Percentiles rank a stretch among this genome's conserved stretches.
Conservation (phyloP, 768 basidiomycete genomes). For the Mycena olivaceomarginata region DNA sequence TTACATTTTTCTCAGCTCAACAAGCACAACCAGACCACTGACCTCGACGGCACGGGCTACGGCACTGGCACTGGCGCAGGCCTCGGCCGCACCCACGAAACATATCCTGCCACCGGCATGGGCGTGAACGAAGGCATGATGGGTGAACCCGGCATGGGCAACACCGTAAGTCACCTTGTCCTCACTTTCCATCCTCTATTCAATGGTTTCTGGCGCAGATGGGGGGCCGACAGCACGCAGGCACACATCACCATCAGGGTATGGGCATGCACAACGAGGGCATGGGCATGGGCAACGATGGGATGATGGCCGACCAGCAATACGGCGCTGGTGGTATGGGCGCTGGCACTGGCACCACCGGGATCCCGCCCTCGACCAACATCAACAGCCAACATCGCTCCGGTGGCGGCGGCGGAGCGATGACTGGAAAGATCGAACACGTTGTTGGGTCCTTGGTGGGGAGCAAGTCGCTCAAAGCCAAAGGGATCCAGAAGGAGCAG, state of each 20-base stretch:
- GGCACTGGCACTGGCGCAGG: not conserved
- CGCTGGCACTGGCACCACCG: constrained; percentile 4
- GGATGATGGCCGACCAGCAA: constrained; percentile 17
- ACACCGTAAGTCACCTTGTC: constrained; percentile 3
- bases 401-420: constrained; percentile 13
- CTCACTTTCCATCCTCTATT: not conserved
- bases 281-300: constrained; percentile 8
- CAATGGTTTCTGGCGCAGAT: not conserved
- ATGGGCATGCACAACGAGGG: too few relatives aligned
- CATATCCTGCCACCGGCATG: not conserved
- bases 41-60: constrained; percentile 7
- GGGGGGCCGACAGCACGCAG: constrained; percentile 24
- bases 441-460: constrained; percentile 31
- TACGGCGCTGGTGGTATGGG: constrained; percentile 17
- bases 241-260: not conserved
- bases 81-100: constrained; percentile 5
- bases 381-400: not conserved
- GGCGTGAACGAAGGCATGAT: constrained; percentile 4
- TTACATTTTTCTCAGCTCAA: constrained; percentile 24
- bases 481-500: constrained; percentile 38
- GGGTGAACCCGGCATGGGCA: constrained; percentile 17
- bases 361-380: constrained; percentile 20
- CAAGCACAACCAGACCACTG: constrained; percentile 8
- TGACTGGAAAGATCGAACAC: constrained; percentile 40
- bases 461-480: constrained; percentile 35